Conservation (phyloP, 192 early-diverging fungal genomes). For the Coemansia aciculifera region DNA sequence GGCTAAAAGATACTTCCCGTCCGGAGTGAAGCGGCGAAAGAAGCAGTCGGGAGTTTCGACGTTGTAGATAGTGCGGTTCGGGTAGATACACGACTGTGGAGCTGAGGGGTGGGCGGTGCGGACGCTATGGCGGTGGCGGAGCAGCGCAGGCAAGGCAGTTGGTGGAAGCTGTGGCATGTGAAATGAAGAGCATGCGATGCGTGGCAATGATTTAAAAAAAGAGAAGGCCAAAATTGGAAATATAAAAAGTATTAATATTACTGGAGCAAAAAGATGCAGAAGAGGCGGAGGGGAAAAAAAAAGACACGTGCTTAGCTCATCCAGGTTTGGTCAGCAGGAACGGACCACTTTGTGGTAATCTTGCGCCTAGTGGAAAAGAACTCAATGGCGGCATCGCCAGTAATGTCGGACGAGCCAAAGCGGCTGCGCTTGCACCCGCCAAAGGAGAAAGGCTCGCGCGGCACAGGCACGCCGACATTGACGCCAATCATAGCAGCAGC, state of each 20-base stretch:
- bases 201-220: background rate
- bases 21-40: slow-evolving; percentile 50
- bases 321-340: slow-evolving; percentile 61
- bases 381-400: slow-evolving; percentile 70
- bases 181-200: slow-evolving; percentile 3
- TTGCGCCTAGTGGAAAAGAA: slow-evolving; percentile 75
- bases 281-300: background rate
- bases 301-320: slow-evolving; percentile 45
- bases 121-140: slow-evolving; percentile 20
- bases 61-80: slow-evolving; percentile 50
- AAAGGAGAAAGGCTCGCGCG: slow-evolving; percentile 79
- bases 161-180: background rate
- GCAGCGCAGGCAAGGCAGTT: slow-evolving; percentile 22
- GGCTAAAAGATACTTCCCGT: slow-evolving; percentile 48
- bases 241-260: background rate
- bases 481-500: slow-evolving; percentile 79
- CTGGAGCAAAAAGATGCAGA: background rate
- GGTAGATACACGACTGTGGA: slow-evolving; percentile 36
- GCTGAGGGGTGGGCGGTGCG: background rate
- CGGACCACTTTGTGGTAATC: slow-evolving; percentile 77
- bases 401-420: slow-evolving; percentile 75
- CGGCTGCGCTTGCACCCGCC: slow-evolving; percentile 70
- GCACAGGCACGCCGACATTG: slow-evolving; percentile 73
- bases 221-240: background rate
- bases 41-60: slow-evolving; percentile 52